phyloP scores from a whole-genome alignment of 169 alveolate genomes.

The Plasmodium cynomolgi region DNA sequence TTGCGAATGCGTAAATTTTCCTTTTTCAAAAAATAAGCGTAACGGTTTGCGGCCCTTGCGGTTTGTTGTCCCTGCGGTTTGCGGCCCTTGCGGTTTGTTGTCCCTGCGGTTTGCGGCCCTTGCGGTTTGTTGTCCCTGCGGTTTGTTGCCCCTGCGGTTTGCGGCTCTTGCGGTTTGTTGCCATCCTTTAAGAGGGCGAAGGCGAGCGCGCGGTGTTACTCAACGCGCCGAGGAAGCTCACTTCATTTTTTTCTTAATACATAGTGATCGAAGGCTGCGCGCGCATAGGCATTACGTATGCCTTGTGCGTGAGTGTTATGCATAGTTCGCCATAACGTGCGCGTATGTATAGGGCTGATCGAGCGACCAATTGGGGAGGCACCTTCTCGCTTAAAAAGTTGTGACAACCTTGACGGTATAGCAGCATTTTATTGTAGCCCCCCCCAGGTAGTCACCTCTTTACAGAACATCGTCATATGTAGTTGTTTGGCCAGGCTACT shows the following conservation, averaged over 20 bases:
- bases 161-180: neutral
- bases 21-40: neutral
- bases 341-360: neutral
- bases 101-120: neutral
- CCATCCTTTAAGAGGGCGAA: neutral
- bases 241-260: neutral
- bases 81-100: neutral
- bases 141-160: too few relatives aligned
- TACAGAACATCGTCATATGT: neutral
- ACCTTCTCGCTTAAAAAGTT: neutral
- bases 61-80: neutral
- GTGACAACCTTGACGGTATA: neutral
- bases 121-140: too few relatives aligned
- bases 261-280: neutral
- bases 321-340: neutral
- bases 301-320: neutral
- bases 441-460: neutral
- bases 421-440: neutral
- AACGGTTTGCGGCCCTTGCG: neutral
- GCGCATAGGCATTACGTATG: neutral
- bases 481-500: neutral
- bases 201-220: neutral
- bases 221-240: neutral
- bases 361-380: neutral
- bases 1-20: neutral